These are phyloP conservation scores for Madurella fahalii DNA, from an alignment of 2,329 filamentous ascomycete species.

Conservation along the genomic window DNA sequence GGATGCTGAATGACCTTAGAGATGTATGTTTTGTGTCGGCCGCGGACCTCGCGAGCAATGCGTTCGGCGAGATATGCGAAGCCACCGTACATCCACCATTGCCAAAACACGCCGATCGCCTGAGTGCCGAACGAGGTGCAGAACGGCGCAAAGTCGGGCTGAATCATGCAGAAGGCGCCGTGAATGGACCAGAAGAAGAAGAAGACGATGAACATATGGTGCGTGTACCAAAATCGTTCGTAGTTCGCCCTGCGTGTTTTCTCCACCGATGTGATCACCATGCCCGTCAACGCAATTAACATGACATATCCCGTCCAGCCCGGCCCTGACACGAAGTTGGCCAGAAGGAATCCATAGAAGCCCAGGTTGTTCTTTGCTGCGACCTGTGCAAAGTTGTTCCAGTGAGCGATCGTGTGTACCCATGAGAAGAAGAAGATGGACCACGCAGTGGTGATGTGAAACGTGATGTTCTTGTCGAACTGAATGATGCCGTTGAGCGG, in stretches of 20 bases:
- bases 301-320: conserved; percentile 86
- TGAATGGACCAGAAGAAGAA: conserved; percentile 91
- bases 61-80: conserved; percentile 77
- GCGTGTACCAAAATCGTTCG: conserved; percentile 86
- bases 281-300: conserved; percentile 72
- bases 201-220: conserved; percentile 84
- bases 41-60: conserved; percentile 71
- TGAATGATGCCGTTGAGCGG: conserved; percentile 82
- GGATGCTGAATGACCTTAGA: conserved; percentile 88
- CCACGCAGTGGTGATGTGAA: conserved; percentile 82
- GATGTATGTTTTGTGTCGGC: conserved; percentile 78
- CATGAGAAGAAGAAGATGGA: conserved; percentile 85
- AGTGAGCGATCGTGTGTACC: conserved; percentile 81
- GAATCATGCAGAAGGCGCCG: conserved; percentile 87
- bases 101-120: conserved; percentile 76
- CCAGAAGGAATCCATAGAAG: conserved; percentile 71
- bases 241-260: conserved; percentile 77
- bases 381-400: conserved; percentile 80
- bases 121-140: conserved; percentile 64
- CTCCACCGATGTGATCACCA: conserved; percentile 73
- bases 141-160: conserved; percentile 75
- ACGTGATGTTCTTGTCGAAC: conserved; percentile 86
- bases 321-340: conserved; percentile 74
- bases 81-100: conserved; percentile 82
- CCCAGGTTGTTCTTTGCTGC: conserved; percentile 71